Evolutionary conservation across 139 green algal genomes (phyloP).

Genomic region (Chlorella sp.): DNA sequence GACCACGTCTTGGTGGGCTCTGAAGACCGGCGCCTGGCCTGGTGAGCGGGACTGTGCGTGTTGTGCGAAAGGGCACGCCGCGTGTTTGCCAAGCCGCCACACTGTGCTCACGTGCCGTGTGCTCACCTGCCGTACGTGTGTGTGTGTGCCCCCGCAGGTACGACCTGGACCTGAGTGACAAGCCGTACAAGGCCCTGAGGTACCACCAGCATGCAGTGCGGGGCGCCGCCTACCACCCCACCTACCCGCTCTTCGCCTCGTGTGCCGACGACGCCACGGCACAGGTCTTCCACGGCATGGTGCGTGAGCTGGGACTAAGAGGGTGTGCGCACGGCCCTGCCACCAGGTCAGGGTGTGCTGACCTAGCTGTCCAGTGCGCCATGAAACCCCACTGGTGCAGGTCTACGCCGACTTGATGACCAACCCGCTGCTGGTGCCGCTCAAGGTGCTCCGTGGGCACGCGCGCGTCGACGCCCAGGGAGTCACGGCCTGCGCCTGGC

Average conservation of each 20-base stretch:
- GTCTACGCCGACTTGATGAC: conserved; percentile 92
- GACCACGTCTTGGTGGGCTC: conserved; percentile 89
- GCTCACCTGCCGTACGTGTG: background rate
- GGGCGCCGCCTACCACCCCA: conserved; percentile 77
- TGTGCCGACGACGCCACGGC: conserved; percentile 69
- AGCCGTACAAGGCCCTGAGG: conserved; percentile 83
- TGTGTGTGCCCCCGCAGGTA: conserved; percentile 47
- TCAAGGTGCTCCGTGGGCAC: conserved; percentile 62
- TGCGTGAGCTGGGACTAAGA: too few species aligned
- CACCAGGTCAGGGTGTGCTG: background rate
- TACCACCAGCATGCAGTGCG: conserved; percentile 74
- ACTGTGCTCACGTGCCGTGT: background rate
- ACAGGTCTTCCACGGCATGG: conserved; percentile 94
- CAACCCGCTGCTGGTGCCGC: conserved; percentile 94
- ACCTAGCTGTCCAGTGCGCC: background rate
- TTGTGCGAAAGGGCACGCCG: too few species aligned
- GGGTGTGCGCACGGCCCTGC: too few species aligned
- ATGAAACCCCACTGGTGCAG: conserved; percentile 57
- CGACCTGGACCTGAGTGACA: conserved; percentile 91
- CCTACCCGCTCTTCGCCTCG: conserved; percentile 89
- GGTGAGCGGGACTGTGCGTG: conserved; percentile 26
- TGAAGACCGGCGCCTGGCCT: conserved; percentile 81
- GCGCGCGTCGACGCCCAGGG: conserved; percentile 47
- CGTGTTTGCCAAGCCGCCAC: too few species aligned
- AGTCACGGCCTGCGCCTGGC: conserved; percentile 81